Evolutionary conservation across 768 basidiomycete genomes (phyloP), one percentile per base, ranked within the genome.

Genomic region (Collybiopsis luxurians): DNA sequence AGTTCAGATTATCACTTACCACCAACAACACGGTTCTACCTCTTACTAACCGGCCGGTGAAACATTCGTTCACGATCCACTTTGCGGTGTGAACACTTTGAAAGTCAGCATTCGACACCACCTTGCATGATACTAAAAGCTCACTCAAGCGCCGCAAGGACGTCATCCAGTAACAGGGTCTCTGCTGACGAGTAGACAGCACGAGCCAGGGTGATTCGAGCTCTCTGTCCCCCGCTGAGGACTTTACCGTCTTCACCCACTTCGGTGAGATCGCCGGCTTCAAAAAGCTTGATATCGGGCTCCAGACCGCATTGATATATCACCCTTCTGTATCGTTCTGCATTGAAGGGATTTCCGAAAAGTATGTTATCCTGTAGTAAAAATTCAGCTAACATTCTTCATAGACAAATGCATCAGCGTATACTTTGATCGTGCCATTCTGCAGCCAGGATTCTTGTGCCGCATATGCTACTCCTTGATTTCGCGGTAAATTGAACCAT

Each of bases 371-470:
- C 71, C 71, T 60, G 46, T n/a, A n/a, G 23, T n/a, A 6, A 21
- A 5, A 21, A 17, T 42, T 38, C 34, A 13, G 17, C 17, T 17
- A 38, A 7, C 36, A 38, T 38, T 38, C 17, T 17, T 38, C 36
- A 38, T n/a, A n/a, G n/a, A 38, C 19, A 42, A 47, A n/a, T 17
- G 12, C 10, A 12, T n/a, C 12, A 44, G 4, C 12, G 7, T 15
- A 23, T 44, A 79, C 79, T 63, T 66, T 73, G 58, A 83, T 80
- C 0, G 80, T 83, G 56, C 81, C 81, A 53, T 83, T 85, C 64
- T 80, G 75, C 5, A 85, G 74, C 86, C 86, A 87, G 2, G 82
- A 75, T 61, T 85, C 81, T 64, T 87, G 85, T 3, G 82, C 80
- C 1, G 82, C 80, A 64, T 84, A 86, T 10, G 83, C 80, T 11